A percentile compares a stretch with the other conserved stretches of the same genome.
phyloP scores from a whole-genome alignment of 257 asterid genomes.

The Ligustrum vulgare region DNA sequence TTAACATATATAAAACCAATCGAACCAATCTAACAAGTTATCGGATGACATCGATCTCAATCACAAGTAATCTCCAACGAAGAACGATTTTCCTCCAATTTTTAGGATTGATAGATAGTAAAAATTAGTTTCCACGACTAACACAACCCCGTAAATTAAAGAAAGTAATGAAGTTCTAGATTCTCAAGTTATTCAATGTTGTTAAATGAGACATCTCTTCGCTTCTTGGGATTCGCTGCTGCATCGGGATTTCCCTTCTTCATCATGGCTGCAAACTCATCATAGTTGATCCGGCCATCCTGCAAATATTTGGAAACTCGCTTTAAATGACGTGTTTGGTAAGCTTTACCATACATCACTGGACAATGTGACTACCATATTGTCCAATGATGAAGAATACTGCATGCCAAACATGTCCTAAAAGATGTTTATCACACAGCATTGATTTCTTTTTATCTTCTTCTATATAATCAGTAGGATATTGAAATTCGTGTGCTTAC shows the following conservation, averaged over 20 bases:
- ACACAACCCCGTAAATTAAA: not conserved
- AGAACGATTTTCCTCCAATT: not conserved
- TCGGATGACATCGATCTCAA: not conserved
- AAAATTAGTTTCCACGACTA: not conserved
- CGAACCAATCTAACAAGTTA: not conserved
- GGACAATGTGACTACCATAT: not conserved
- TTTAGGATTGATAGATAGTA: not conserved
- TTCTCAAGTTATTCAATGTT: slow-evolving; percentile 7
- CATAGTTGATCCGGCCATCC: slow-evolving; percentile 86
- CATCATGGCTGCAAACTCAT: slow-evolving; percentile 89
- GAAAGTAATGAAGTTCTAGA: not conserved
- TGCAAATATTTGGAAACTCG: slow-evolving; percentile 25
- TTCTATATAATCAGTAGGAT: not conserved
- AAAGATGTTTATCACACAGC: not conserved
- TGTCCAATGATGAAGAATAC: not conserved
- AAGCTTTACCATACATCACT: not conserved
- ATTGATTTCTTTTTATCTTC: not conserved
- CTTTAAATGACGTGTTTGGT: not conserved
- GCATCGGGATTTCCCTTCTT: slow-evolving; percentile 79
- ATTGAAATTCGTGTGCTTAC: not conserved
- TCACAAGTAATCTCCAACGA: not conserved
- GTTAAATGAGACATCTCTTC: slow-evolving; percentile 52
- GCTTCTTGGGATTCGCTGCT: slow-evolving; percentile 57
- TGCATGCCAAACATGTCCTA: not conserved
- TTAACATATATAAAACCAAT: not conserved